Percentiles rank a stretch among this genome's conserved stretches.
These are phyloP conservation scores for Aspergillus campestris DNA, from an alignment of 495 filamentous ascomycete genomes.

Conservation along the genomic window DNA sequence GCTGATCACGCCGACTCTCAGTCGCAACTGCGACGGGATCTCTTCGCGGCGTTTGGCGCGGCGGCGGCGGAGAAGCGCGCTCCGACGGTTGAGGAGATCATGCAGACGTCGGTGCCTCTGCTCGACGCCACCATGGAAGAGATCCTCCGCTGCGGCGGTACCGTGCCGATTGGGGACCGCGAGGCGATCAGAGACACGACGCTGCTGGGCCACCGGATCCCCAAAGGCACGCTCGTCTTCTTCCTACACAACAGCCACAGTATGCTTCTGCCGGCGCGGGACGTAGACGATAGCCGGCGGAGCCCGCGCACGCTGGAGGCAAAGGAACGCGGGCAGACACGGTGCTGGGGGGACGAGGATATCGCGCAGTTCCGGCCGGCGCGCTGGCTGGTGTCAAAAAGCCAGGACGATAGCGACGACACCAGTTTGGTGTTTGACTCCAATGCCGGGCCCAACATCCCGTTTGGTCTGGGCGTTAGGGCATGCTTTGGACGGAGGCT, in stretches of 20 bases:
- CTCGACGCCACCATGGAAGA: constrained; percentile 33
- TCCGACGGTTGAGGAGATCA: constrained; percentile 11
- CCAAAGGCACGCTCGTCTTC: constrained; percentile 25
- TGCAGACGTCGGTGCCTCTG: constrained; percentile 20
- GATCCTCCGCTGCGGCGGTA: constrained; percentile 13
- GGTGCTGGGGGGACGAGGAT: not conserved
- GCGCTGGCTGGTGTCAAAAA: constrained; percentile 4
- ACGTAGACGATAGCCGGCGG: not conserved
- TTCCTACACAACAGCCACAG: constrained; percentile 19
- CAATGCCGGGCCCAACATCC: constrained; percentile 14
- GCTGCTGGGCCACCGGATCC: constrained; percentile 21
- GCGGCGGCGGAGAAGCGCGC: not conserved
- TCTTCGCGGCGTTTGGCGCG: not conserved
- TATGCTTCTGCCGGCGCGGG: constrained; percentile 5
- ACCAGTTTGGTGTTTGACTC: constrained; percentile 14
- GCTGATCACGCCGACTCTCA: not conserved
- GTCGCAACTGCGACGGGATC: not conserved
- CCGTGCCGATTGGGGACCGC: constrained; percentile 11
- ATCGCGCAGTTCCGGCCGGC: constrained; percentile 2
- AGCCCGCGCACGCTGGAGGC: not conserved
- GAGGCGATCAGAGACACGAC: constrained; percentile 18
- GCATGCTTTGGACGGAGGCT: constrained; percentile 27
- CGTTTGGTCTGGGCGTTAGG: constrained; percentile 8
- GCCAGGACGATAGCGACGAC: not conserved
- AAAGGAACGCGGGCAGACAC: not conserved